These are phyloP conservation scores for Amanita bisporigera DNA, from an alignment of 1,284 basidiomycete species.

Conservation along the genomic window DNA sequence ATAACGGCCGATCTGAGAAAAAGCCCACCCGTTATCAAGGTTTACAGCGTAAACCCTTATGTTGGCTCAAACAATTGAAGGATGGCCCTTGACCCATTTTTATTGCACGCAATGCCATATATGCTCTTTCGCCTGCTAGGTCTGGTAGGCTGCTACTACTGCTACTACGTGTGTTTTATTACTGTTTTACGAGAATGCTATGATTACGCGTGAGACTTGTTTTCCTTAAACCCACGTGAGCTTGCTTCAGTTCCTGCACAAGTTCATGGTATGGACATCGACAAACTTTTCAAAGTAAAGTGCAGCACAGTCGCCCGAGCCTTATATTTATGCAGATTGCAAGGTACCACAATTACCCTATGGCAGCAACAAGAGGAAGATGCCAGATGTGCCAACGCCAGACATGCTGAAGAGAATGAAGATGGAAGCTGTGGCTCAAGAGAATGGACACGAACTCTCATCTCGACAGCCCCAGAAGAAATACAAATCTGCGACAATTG, in stretches of 20 bases:
- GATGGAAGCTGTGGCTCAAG: slow-evolving; percentile 14
- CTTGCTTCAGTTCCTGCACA: background rate
- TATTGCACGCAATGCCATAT: background rate
- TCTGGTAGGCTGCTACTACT: background rate
- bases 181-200: slow-evolving; percentile 5
- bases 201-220: slow-evolving; percentile 6
- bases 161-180: background rate
- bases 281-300: slow-evolving; percentile 80
- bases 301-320: slow-evolving; percentile 1
- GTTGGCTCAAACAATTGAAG: slow-evolving; percentile 52
- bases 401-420: slow-evolving; percentile 83
- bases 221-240: background rate
- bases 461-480: slow-evolving; percentile 24
- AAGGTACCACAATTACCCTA: slow-evolving; percentile 74
- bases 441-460: background rate
- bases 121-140: background rate
- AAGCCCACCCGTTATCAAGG: slow-evolving; percentile 93
- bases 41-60: slow-evolving; percentile 88
- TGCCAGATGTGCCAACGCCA: slow-evolving; percentile 82
- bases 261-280: slow-evolving; percentile 66
- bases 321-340: slow-evolving; percentile 2
- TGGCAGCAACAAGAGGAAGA: slow-evolving; percentile 73
- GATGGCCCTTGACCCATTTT: background rate
- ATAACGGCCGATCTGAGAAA: slow-evolving; percentile 93
- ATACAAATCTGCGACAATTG: slow-evolving; percentile 57